phyloP scores from a whole-genome alignment of 108 stramenopile species.

The Skeletonema menzelii region DNA sequence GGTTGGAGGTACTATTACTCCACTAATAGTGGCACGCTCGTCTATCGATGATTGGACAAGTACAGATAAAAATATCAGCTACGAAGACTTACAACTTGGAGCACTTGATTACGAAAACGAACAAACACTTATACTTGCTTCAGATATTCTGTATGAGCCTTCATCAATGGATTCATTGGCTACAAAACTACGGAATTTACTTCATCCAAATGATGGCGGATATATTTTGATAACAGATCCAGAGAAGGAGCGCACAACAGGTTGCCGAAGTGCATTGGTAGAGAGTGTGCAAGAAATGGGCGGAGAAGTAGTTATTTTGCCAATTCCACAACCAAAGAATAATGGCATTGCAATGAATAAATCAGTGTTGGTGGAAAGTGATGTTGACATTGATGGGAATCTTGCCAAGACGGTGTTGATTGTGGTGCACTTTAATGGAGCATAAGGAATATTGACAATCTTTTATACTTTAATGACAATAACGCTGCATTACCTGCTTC shows the following conservation, averaged over 20 bases:
- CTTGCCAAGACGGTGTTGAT: slow-evolving; percentile 32
- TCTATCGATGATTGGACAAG: slow-evolving; percentile 50
- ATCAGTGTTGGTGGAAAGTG: slow-evolving; percentile 9
- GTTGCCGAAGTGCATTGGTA: slow-evolving; percentile 18
- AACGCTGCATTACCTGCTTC: neutral
- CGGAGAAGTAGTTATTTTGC: neutral
- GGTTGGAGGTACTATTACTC: neutral
- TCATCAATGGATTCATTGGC: slow-evolving; percentile 32
- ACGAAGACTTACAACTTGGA: slow-evolving; percentile 13
- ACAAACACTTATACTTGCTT: slow-evolving; percentile 24
- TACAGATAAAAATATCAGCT: slow-evolving; percentile 20
- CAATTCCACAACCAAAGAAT: slow-evolving; percentile 6
- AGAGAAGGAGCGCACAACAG: slow-evolving; percentile 18
- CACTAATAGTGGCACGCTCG: slow-evolving; percentile 13
- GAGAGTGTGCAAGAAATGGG: slow-evolving; percentile 5
- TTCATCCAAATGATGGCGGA: slow-evolving; percentile 29
- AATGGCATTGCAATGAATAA: slow-evolving; percentile 3
- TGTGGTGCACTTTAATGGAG: slow-evolving; percentile 23
- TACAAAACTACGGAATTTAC: slow-evolving; percentile 18
- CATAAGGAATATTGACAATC: neutral
- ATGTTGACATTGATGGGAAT: slow-evolving; percentile 29
- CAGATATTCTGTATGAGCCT: slow-evolving; percentile 39
- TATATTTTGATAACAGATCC: slow-evolving; percentile 29
- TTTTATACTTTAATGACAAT: too few relatives aligned
- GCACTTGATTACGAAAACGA: slow-evolving; percentile 7